Base-by-base conservation (phyloP, 768 basidiomycete species). In the Boletus rubroflammeus region DNA sequence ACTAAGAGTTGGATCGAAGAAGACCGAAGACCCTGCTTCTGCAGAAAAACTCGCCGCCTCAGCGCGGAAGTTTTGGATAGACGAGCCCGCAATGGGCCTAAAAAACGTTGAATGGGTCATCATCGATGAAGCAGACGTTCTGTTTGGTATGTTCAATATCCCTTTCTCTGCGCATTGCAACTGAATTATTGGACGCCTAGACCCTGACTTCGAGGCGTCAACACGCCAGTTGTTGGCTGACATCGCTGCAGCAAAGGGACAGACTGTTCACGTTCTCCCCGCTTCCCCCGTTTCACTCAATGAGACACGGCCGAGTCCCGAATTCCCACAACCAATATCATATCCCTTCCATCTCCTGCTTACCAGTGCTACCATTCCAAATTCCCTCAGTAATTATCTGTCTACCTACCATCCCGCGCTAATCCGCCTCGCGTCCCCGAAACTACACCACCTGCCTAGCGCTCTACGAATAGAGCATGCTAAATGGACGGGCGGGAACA, bases 121-220 rank as follows among this genome's bases (percentile, higher is more conserved):
- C 3, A 75, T 96, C 1, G 94, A 97, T 56, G 93, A 97, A 65
- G 93, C 94, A 0, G 94, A 96, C 66, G 83, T 97, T 46, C 74
- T 95, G 13, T 86, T 96, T 50, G 91, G 93, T 90, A 58, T 47
- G 80, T 70, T 41, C 9, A 3, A 31, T 31, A 11, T 23, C 19
- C 21, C 6, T 35, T 26, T 5, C 31, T 38, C 26, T 41, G 17
- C 34, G 13, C 13, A 31, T 35, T 47, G 26, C 10, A 35, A 10
- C 36, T 50, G 35, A 48, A 50, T 54, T 26, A 49, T 44, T 35
- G 45, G 26, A 38, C 4, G 15, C 28, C 6, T 59, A 95, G 93
- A 93, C 64, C 77, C 84, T 1, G 91, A 95, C 67, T 96, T 96
- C 67, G 78, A 84, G 55, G 81, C 84, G 50, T 80, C 85, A 29